Evolutionary conservation across 331 rosid genomes (phyloP), one percentile per base, ranked within the genome.

Genomic region (Saraca asoca): DNA sequence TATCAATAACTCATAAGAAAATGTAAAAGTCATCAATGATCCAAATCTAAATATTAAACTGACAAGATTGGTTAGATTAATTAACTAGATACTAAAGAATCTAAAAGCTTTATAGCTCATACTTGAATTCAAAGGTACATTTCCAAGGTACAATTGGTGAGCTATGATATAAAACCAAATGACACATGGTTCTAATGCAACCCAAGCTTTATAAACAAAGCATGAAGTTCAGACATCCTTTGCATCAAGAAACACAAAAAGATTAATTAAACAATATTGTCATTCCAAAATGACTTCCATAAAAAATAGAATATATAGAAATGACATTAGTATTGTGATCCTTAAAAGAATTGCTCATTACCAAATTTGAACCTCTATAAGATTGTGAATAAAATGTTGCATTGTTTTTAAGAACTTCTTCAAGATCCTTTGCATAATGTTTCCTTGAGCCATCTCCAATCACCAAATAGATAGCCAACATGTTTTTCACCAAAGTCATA

Each of bases 381-480:
- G n/a, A n/a, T n/a, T n/a, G n/a, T n/a, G 73, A 70, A 77, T 75
- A 78, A 72, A 79, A 74, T 13, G 85, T 51, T 17, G 84, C 83
- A 12, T 79, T 70, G 16, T 72, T 76, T 68, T 79, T 70, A 57
- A 78, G 83, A 81, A 79, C 80, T 62, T 68, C 80, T 46, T 77
- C 85, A 55, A 83, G 83, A 61, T 80, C 85, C 72, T 79, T 79
- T 68, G 84, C 79, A 49, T 79, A 73, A 17, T 75, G 67, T 43
- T 75, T 82, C 80, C 61, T 79, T 51, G 72, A 72, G 53, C 73
- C 81, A 74, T 76, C 75, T 37, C 88, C 88, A 10, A 88, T 81
- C 85, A 85, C 90, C 2, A 76, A 71, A 74, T 75, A 80, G 69
- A 85, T 75, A 72, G 75, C 86, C 62, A 85, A 64, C 44, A 80